phyloP scores from a whole-genome alignment of 2,329 filamentous ascomycete genomes.

The Canariomyces notabilis region DNA sequence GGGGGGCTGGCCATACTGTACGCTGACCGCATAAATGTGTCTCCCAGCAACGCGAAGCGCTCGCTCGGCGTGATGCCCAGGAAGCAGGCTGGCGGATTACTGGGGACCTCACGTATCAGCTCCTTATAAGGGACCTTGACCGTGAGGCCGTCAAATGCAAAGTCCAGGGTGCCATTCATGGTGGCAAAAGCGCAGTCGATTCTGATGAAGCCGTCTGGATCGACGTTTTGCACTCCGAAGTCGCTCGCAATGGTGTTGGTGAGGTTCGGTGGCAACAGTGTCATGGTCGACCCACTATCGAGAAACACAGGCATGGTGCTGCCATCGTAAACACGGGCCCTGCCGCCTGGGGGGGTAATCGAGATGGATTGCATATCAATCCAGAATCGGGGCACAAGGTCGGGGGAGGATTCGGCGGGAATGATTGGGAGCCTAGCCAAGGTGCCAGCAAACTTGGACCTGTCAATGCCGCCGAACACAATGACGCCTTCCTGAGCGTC shows the following conservation, averaged over 20 bases:
- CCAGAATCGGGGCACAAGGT: constrained; percentile 49
- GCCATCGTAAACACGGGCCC: constrained; percentile 30
- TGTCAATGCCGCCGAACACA: constrained; percentile 64
- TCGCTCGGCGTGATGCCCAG: constrained; percentile 45
- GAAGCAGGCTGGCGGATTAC: constrained; percentile 36
- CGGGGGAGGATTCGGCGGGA: constrained; percentile 49
- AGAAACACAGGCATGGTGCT: constrained; percentile 55
- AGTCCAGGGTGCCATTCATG: constrained; percentile 42
- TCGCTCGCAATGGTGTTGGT: constrained; percentile 45
- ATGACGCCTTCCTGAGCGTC: constrained; percentile 56
- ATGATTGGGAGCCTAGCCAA: constrained; percentile 59
- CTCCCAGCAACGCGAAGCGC: constrained; percentile 50
- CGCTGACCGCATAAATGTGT: constrained; percentile 53
- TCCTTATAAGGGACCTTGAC: constrained; percentile 47
- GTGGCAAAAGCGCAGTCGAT: constrained; percentile 41
- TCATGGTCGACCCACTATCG: constrained; percentile 66
- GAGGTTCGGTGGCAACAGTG: constrained; percentile 56
- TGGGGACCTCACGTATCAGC: constrained; percentile 38
- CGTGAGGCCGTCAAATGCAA: constrained; percentile 43
- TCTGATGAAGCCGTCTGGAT: constrained; percentile 40
- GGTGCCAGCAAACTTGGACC: constrained; percentile 55
- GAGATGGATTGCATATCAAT: constrained; percentile 42
- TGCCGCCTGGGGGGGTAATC: constrained; percentile 36
- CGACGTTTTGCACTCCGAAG: constrained; percentile 39
- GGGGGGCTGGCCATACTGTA: constrained; percentile 37